phyloP scores from a whole-genome alignment of 768 basidiomycete species.

The Leccinum subgranulosum region DNA sequence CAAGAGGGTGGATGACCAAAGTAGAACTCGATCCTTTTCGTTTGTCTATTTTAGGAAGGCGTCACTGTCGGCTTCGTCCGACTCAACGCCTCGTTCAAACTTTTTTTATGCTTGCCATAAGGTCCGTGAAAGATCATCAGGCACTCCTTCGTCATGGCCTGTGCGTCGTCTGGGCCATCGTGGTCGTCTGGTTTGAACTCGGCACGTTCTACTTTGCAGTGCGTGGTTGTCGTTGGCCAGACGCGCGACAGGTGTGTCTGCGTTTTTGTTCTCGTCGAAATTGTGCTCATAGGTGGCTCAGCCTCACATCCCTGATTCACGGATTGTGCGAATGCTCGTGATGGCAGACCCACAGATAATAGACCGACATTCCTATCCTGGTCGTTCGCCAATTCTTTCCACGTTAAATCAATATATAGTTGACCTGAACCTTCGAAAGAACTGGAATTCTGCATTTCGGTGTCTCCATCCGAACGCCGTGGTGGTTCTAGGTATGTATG shows the following conservation, averaged over 20 bases:
- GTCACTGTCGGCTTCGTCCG: neutral
- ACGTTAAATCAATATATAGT: conserved; percentile 62
- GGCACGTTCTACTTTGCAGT: conserved; percentile 50
- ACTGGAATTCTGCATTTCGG: conserved; percentile 64
- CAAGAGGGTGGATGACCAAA: too few relatives aligned
- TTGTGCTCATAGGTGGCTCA: neutral
- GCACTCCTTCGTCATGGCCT: conserved; percentile 35
- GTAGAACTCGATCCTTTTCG: neutral
- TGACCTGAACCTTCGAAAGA: conserved; percentile 82
- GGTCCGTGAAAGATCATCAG: conserved; percentile 4
- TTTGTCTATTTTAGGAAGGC: neutral
- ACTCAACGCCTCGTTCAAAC: neutral
- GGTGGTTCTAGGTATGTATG: conserved; percentile 63
- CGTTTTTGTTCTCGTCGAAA: neutral
- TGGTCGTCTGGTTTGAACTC: conserved; percentile 71
- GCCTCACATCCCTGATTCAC: conserved; percentile 19
- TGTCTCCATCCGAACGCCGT: conserved; percentile 64
- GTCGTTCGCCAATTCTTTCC: conserved; percentile 50
- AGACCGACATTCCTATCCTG: conserved; percentile 71
- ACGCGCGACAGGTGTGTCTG: conserved; percentile 33
- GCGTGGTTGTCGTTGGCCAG: conserved; percentile 60
- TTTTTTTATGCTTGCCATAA: neutral
- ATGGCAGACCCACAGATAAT: conserved; percentile 88
- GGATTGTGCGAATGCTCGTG: conserved; percentile 49
- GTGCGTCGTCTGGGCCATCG: conserved; percentile 56